Evolutionary conservation across 768 basidiomycete genomes (phyloP).

Genomic region (Filobasidium wieringae): DNA sequence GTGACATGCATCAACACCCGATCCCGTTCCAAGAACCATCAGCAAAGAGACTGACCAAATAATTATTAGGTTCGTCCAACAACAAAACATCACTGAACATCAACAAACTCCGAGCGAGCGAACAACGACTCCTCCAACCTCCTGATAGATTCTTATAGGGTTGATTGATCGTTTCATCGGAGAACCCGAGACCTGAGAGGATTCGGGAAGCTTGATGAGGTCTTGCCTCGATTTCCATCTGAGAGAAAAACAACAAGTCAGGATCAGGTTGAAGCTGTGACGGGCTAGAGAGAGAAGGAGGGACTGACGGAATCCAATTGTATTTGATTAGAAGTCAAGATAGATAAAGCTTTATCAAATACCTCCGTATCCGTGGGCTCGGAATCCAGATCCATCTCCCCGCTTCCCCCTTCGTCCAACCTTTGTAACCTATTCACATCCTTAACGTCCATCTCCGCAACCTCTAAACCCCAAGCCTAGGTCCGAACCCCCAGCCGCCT

Average conservation of each 20-base stretch:
- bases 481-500: not conserved
- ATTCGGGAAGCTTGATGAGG: slow-evolving; percentile 45
- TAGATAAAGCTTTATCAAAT: slow-evolving; percentile 18
- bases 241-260: not conserved
- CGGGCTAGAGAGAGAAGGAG: not conserved
- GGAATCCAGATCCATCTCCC: not conserved
- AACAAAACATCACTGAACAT: slow-evolving; percentile 50
- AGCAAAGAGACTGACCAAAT: slow-evolving; percentile 42
- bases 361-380: not conserved
- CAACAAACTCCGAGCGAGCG: slow-evolving; percentile 51
- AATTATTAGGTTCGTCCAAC: slow-evolving; percentile 48
- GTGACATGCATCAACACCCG: slow-evolving; percentile 42
- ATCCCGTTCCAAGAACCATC: too few species aligned
- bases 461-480: too few species aligned
- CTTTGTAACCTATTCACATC: not conserved
- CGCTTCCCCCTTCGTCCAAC: not conserved
- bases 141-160: slow-evolving; percentile 49
- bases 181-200: slow-evolving; percentile 53
- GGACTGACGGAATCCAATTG: slow-evolving; percentile 32
- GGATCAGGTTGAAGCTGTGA: not conserved
- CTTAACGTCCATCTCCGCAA: not conserved
- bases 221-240: slow-evolving; percentile 29
- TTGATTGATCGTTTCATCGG: slow-evolving; percentile 35
- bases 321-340: slow-evolving; percentile 26
- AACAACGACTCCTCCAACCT: slow-evolving; percentile 55